A percentile compares a stretch with the other conserved stretches of the same genome.
Evolutionary conservation across 345 rosid species (phyloP).

Genomic region (Toxicodendron radicans): DNA sequence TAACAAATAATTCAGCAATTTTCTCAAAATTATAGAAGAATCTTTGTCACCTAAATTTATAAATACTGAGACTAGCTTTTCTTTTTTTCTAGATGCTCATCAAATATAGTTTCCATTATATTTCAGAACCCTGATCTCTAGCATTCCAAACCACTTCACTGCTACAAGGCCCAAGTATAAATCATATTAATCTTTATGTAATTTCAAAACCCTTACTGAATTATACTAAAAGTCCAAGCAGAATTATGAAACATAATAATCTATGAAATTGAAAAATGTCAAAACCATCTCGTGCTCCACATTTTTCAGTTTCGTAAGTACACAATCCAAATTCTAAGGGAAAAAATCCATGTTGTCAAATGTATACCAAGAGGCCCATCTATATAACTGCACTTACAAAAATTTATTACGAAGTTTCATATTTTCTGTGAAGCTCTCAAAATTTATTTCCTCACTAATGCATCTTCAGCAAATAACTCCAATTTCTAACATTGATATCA

Average conservation of each 20-base stretch:
- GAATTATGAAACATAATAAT: no score
- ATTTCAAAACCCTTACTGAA: background rate
- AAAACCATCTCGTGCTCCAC: background rate
- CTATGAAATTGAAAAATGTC: no score
- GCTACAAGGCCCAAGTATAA: background rate
- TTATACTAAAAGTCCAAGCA: no score
- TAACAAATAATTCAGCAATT: background rate
- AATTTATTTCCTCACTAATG: background rate
- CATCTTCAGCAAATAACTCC: slow-evolving; percentile 12
- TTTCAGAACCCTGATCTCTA: no score
- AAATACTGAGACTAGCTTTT: no score
- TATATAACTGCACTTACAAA: background rate
- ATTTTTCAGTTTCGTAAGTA: background rate
- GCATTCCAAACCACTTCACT: background rate
- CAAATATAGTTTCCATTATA: no score
- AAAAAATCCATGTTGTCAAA: background rate
- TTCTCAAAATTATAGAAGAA: background rate
- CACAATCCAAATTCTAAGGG: background rate
- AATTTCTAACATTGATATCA: background rate
- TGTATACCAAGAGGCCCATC: background rate
- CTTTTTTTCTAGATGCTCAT: no score
- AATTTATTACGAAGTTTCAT: background rate
- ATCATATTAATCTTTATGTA: background rate
- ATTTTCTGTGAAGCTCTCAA: background rate
- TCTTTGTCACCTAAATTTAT: background rate